A percentile compares a stretch with the other conserved stretches of the same genome.
Conservation (phyloP, 2,329 filamentous ascomycete species). For the Talaromyces sp. region DNA sequence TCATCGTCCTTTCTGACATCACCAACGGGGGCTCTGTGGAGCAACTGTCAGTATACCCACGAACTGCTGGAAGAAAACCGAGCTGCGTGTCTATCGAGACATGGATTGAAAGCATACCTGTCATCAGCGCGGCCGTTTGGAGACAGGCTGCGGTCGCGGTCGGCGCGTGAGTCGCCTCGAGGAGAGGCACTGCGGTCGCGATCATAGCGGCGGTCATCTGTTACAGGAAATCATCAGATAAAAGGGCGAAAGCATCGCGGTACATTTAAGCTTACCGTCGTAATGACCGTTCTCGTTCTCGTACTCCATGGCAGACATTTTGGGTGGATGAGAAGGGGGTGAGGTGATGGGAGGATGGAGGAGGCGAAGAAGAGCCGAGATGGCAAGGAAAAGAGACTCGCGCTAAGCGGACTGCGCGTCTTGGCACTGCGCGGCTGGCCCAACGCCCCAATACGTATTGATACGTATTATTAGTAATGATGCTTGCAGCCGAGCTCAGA, state of each 20-base stretch:
- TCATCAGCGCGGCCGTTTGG: slow-evolving; percentile 53
- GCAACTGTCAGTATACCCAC: slow-evolving; percentile 8
- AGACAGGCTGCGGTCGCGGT: slow-evolving; percentile 60
- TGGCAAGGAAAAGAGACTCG: slow-evolving; percentile 3
- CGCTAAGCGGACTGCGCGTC: slow-evolving; percentile 5
- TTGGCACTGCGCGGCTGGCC: slow-evolving; percentile 4
- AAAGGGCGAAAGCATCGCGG: not conserved
- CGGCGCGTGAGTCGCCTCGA: slow-evolving; percentile 49
- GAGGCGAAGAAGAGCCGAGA: not conserved
- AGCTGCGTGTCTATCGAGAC: not conserved
- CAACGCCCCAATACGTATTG: not conserved
- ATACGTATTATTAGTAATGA: no score
- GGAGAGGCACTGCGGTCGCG: slow-evolving; percentile 64
- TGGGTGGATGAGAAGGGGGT: slow-evolving; percentile 12
- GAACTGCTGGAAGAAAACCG: not conserved
- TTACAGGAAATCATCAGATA: slow-evolving; percentile 2
- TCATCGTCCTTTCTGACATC: slow-evolving; percentile 49
- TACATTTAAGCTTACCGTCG: slow-evolving; percentile 50
- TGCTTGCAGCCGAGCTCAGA: not conserved
- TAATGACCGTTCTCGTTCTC: slow-evolving; percentile 61
- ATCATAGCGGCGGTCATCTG: slow-evolving; percentile 59
- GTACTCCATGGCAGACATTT: slow-evolving; percentile 55
- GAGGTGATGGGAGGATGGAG: slow-evolving; percentile 1
- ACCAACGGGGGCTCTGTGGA: slow-evolving; percentile 40
- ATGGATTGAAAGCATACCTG: slow-evolving; percentile 35